Evolutionary conservation across 331 rosid species (phyloP).

Genomic region (Pyrus hybrid): DNA sequence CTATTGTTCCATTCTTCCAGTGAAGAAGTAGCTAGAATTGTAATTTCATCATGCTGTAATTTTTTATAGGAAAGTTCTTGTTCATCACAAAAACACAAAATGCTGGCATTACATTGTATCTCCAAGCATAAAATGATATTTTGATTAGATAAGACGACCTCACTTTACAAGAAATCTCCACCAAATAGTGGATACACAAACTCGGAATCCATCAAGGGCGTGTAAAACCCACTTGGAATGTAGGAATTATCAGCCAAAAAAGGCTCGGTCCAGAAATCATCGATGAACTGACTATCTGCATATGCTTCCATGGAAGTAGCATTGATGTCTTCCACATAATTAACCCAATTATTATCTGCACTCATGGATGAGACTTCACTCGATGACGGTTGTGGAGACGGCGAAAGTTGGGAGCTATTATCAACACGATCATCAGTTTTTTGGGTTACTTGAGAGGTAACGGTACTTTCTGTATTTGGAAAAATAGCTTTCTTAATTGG

Average conservation of each 20-base stretch:
- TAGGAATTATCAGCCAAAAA: conserved; percentile 25
- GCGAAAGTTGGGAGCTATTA: conserved; percentile 2
- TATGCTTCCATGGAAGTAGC: conserved; percentile 15
- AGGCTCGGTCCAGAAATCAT: conserved; percentile 44
- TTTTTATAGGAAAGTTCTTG: neutral
- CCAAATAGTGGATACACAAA: conserved; percentile 16
- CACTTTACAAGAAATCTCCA: conserved; percentile 22
- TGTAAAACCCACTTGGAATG: neutral
- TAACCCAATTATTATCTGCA: neutral
- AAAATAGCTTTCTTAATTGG: neutral
- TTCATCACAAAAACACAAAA: neutral
- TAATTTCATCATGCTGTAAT: neutral
- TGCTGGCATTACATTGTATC: neutral
- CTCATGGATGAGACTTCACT: conserved; percentile 12
- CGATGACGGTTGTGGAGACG: conserved; percentile 16
- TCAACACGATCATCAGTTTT: neutral
- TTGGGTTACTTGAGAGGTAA: neutral
- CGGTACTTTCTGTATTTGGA: neutral
- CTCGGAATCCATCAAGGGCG: conserved; percentile 22
- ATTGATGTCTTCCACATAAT: neutral
- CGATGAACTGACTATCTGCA: conserved; percentile 1
- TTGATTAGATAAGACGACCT: neutral
- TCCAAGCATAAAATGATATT: neutral
- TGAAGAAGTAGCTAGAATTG: neutral
- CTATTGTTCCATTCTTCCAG: neutral